Base-by-base conservation (phyloP, 1,139 yeast genomes). In the Magnusiomyces magnusii region DNA sequence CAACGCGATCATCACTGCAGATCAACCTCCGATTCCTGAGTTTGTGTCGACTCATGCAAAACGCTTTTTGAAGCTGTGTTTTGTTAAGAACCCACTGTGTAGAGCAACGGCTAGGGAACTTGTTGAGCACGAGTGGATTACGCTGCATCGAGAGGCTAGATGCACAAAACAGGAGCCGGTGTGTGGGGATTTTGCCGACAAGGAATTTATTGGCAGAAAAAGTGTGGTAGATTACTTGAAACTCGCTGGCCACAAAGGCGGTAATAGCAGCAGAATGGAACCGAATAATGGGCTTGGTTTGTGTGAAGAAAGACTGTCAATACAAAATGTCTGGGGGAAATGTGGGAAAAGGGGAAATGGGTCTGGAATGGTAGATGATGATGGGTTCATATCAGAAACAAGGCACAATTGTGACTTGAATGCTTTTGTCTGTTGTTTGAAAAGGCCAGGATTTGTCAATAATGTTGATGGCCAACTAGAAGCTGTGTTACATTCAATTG, bases 1-100 rank as follows among this genome's bases (percentile, higher is more conserved):
- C n/a, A n/a, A n/a, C n/a, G n/a, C 97, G 0, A 90, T 92, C 58
- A 97, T 93, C 1, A 85, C 90, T 21, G 96, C 90, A 61, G 86
- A 83, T 9, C 83, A 82, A 64, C 93, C 95, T 1, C 90, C 92
- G 0, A 73, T 89, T 24, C 97, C 98, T 0, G 78, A 77, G 51
- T 79, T 76, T 44, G 74, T 82, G 7, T 79, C 89, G 1, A 76
- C 79, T 0, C 62, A 64, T 5, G 68, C 72, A 27, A 65, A 79
- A 58, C 90, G 87, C 64, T 88, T 93, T 66, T 73, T 91, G 19
- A 68, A 80, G 59, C 83, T 81, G 61, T 93, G 98, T 69, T 90
- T 92, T 65, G 90, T 87, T 66, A 86, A 85, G 67, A 85, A 85
- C 64, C 90, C 93, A 0, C 76, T 75, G 50, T 71, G 82, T 34